These are phyloP conservation scores for Collariella sp. DNA, from an alignment of 495 filamentous ascomycete species.

Conservation along the genomic window DNA sequence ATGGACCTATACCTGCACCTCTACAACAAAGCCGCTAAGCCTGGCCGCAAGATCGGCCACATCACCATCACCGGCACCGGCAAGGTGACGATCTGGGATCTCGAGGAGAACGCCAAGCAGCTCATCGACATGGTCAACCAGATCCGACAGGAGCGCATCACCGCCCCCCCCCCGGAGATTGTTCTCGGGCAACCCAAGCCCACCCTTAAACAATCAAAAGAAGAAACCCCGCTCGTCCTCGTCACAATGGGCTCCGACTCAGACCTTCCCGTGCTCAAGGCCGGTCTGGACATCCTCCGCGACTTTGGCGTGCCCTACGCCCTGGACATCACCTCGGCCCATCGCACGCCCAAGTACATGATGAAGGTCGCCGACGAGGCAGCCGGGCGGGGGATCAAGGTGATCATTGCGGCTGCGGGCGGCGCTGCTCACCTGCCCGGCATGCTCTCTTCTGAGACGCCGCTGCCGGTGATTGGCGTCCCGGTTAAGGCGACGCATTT, in stretches of 20 bases:
- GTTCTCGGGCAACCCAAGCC: constrained; percentile 2
- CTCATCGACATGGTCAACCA: constrained; percentile 55
- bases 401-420: constrained; percentile 91
- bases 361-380: constrained; percentile 63
- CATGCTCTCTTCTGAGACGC: constrained; percentile 79
- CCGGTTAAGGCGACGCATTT: constrained; percentile 80
- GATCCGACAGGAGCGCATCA: constrained; percentile 53
- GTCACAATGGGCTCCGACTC: constrained; percentile 96
- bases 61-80: constrained; percentile 62
- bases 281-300: constrained; percentile 66
- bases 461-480: constrained; percentile 87
- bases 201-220: neutral
- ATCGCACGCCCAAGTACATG: constrained; percentile 84
- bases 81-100: constrained; percentile 60
- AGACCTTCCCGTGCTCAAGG: constrained; percentile 70
- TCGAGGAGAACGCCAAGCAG: constrained; percentile 59
- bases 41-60: constrained; percentile 91
- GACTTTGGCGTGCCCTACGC: constrained; percentile 68
- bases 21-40: constrained; percentile 84
- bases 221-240: constrained; percentile 50
- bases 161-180: constrained; percentile 13
- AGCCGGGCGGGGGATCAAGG: constrained; percentile 61
- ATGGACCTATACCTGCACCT: constrained; percentile 59
- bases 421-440: constrained; percentile 89
- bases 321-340: constrained; percentile 83